A percentile compares a stretch with the other conserved stretches of the same genome.
These are phyloP conservation scores for Lepiota brunneoincarnata DNA, from an alignment of 768 basidiomycete genomes.

Conservation along the genomic window DNA sequence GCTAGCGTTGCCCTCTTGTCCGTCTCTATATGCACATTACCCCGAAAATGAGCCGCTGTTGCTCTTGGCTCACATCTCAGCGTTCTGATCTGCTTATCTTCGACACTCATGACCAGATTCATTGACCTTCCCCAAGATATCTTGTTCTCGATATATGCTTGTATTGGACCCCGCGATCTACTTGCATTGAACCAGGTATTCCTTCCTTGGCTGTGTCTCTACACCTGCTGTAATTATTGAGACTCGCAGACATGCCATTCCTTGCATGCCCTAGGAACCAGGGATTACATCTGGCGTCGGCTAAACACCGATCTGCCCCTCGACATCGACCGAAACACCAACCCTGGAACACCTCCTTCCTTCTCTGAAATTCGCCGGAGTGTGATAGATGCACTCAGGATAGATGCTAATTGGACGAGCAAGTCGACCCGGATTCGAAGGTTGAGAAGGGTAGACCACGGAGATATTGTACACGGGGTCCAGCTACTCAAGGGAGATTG, in stretches of 20 bases:
- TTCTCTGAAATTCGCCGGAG: conserved; percentile 34
- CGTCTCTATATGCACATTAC: too few species aligned
- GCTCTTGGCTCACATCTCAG: too few species aligned
- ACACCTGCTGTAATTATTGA: neutral
- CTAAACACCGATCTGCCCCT: conserved; percentile 43
- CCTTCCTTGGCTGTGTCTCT: conserved; percentile 1
- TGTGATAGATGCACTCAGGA: conserved; percentile 39
- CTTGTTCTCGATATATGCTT: conserved; percentile 4
- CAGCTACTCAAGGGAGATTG: conserved; percentile 44
- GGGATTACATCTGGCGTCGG: conserved; percentile 53
- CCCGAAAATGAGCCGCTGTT: too few species aligned
- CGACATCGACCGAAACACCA: conserved; percentile 31
- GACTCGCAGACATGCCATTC: conserved; percentile 54
- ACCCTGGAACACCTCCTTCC: conserved; percentile 24
- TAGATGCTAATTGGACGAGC: conserved; percentile 51
- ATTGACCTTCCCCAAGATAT: conserved; percentile 11
- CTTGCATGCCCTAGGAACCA: conserved; percentile 43
- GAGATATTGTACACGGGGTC: conserved; percentile 42
- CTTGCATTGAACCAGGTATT: conserved; percentile 46
- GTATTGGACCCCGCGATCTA: conserved; percentile 33
- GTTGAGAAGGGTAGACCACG: conserved; percentile 32
- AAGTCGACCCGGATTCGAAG: conserved; percentile 31
- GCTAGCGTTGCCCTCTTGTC: too few species aligned
- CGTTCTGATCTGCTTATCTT: too few species aligned
- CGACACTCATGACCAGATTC: neutral